Conservation (phyloP, 106 monocot species). For the Vanilla planifolia region DNA sequence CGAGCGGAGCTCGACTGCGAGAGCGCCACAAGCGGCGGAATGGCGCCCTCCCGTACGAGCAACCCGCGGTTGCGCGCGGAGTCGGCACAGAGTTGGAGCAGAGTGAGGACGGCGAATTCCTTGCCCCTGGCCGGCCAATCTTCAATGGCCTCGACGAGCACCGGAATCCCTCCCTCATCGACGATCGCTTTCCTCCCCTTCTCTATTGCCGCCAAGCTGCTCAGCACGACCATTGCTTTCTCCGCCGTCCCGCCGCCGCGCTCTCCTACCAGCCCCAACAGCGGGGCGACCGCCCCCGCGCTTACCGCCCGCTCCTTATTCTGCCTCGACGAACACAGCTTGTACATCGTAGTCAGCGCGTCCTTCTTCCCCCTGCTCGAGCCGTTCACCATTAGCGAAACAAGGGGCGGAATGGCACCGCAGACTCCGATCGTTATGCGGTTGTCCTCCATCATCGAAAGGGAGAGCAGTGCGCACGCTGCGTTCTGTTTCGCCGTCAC, state of each 20-base stretch:
- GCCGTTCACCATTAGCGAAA: slow-evolving; percentile 41
- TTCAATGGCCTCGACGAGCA: slow-evolving; percentile 76
- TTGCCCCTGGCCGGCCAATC: slow-evolving; percentile 54
- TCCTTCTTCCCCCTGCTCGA: slow-evolving; percentile 66
- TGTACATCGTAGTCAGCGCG: slow-evolving; percentile 54
- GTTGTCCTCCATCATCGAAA: slow-evolving; percentile 59
- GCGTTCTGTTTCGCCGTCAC: slow-evolving; percentile 62
- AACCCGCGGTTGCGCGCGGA: slow-evolving; percentile 33
- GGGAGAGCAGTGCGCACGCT: slow-evolving; percentile 57
- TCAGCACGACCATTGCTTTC: slow-evolving; percentile 64
- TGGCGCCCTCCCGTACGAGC: slow-evolving; percentile 83
- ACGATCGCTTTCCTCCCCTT: slow-evolving; percentile 43
- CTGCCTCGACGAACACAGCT: slow-evolving; percentile 40
- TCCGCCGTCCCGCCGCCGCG: slow-evolving; percentile 33
- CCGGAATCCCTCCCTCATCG: slow-evolving; percentile 53
- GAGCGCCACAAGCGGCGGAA: slow-evolving; percentile 82
- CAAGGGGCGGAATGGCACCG: slow-evolving; percentile 59
- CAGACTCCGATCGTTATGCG: slow-evolving; percentile 38
- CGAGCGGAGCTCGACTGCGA: slow-evolving; percentile 66
- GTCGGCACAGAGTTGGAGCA: slow-evolving; percentile 79
- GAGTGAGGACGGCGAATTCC: slow-evolving; percentile 74
- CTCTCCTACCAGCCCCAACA: slow-evolving; percentile 42
- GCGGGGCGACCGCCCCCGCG: slow-evolving; percentile 46
- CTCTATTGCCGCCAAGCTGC: slow-evolving; percentile 32
- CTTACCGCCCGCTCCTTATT: slow-evolving; percentile 58